phyloP scores from a whole-genome alignment of 805 yeast species.

The Tetrapisispora phaffii region DNA sequence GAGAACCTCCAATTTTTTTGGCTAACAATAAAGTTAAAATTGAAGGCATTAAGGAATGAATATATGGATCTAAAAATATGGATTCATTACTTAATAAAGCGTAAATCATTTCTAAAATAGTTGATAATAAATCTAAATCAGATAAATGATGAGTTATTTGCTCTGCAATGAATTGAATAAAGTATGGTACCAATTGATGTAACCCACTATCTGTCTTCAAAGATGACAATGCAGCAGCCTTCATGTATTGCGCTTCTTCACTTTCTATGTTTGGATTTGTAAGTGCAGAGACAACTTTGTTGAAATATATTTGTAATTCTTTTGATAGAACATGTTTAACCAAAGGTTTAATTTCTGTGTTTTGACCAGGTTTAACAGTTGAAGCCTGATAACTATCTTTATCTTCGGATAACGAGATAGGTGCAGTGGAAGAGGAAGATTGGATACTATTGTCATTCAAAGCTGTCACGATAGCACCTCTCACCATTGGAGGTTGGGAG shows the following conservation, averaged over 20 bases:
- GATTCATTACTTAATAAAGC: conserved; percentile 76
- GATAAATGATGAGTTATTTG: conserved; percentile 82
- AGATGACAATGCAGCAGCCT: conserved; percentile 74
- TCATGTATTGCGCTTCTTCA: conserved; percentile 35
- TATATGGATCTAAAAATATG: conserved; percentile 86
- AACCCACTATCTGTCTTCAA: conserved; percentile 88
- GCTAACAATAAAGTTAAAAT: conserved; percentile 82
- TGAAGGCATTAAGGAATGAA: conserved; percentile 96
- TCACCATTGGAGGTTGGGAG: conserved; percentile 59
- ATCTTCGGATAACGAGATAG: conserved; percentile 14
- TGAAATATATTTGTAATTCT: conserved; percentile 88
- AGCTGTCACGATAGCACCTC: conserved; percentile 74
- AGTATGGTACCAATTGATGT: conserved; percentile 93
- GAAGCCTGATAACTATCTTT: conserved; percentile 23
- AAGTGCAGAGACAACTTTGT: conserved; percentile 75
- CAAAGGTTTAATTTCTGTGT: conserved; percentile 67
- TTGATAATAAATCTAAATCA: conserved; percentile 56
- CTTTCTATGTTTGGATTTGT: conserved; percentile 42
- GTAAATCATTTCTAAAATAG: conserved; percentile 82
- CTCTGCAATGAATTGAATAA: conserved; percentile 92
- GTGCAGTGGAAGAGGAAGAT: conserved; percentile 13
- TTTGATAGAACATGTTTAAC: conserved; percentile 93
- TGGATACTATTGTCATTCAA: conserved; percentile 40
- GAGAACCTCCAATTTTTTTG: conserved; percentile 61
- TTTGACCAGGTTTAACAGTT: conserved; percentile 32